phyloP scores from a whole-genome alignment of 371 early-diverging fungal genomes.

The Apophysomyces sp. region DNA sequence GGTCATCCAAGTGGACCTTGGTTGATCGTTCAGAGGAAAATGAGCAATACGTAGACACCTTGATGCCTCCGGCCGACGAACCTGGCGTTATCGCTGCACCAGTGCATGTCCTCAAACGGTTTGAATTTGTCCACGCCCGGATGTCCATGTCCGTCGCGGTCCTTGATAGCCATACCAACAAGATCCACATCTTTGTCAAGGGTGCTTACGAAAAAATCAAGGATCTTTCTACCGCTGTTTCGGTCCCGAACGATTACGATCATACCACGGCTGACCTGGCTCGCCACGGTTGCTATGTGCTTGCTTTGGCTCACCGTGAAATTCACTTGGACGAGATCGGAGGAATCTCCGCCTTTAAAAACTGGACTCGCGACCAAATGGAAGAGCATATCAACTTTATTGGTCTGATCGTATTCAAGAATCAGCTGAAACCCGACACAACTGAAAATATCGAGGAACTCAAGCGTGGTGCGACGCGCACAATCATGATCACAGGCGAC shows the following conservation, averaged over 20 bases:
- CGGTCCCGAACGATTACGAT: slow-evolving; percentile 62
- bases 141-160: slow-evolving; percentile 80
- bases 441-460: slow-evolving; percentile 63
- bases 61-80: slow-evolving; percentile 17
- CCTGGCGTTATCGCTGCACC: slow-evolving; percentile 5
- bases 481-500: slow-evolving; percentile 90
- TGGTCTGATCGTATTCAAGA: slow-evolving; percentile 78
- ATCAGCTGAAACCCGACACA: slow-evolving; percentile 78
- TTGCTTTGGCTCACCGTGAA: slow-evolving; percentile 59
- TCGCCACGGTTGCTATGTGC: slow-evolving; percentile 69
- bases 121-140: slow-evolving; percentile 77
- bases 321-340: slow-evolving; percentile 28
- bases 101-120: slow-evolving; percentile 58
- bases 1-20: slow-evolving; percentile 49
- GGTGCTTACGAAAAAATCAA: slow-evolving; percentile 73
- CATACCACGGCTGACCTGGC: slow-evolving; percentile 47
- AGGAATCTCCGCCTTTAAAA: slow-evolving; percentile 25
- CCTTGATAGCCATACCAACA: slow-evolving; percentile 36
- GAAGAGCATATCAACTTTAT: slow-evolving; percentile 59
- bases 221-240: slow-evolving; percentile 34
- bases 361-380: slow-evolving; percentile 49
- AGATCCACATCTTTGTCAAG: slow-evolving; percentile 65
- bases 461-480: slow-evolving; percentile 64
- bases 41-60: slow-evolving; percentile 28
- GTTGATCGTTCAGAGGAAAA: slow-evolving; percentile 10